Conservation (phyloP, 164 flowering plant species). For the Berberis thunbergii region DNA sequence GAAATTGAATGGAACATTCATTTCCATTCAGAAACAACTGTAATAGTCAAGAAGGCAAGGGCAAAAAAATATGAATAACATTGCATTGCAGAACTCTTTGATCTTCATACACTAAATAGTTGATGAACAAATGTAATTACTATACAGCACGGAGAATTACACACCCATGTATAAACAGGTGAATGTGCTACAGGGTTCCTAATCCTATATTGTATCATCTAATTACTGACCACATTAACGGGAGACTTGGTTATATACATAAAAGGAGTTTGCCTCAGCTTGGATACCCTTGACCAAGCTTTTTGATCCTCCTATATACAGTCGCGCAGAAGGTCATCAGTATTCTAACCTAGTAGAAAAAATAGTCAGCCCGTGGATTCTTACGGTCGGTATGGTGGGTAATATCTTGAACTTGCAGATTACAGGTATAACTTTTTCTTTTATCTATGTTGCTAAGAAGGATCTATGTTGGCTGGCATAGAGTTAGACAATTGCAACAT, state of each 20-base stretch:
- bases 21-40: too few relatives aligned
- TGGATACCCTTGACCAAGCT: conserved; percentile 8
- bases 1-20: too few relatives aligned
- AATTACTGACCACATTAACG: conserved; percentile 5
- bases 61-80: too few relatives aligned
- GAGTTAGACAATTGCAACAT: conserved; percentile 15
- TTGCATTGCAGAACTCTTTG: not conserved
- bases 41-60: too few relatives aligned
- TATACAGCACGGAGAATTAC: not conserved
- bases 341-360: too few relatives aligned
- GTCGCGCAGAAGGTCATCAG: too few relatives aligned
- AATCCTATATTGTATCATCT: conserved; percentile 16
- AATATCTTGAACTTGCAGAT: not conserved
- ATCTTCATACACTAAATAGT: too few relatives aligned
- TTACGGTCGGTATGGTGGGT: not conserved
- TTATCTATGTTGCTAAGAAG: not conserved
- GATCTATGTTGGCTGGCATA: conserved; percentile 27
- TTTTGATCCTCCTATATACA: conserved; percentile 6
- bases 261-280: conserved; percentile 9
- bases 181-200: conserved; percentile 13
- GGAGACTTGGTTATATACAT: conserved; percentile 23
- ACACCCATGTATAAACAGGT: conserved; percentile 5
- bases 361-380: too few relatives aligned
- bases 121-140: too few relatives aligned
- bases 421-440: too few relatives aligned